A percentile compares a stretch with the other conserved stretches of the same genome.
phyloP scores from a whole-genome alignment of 345 rosid species.

The Syzygium aqueum region DNA sequence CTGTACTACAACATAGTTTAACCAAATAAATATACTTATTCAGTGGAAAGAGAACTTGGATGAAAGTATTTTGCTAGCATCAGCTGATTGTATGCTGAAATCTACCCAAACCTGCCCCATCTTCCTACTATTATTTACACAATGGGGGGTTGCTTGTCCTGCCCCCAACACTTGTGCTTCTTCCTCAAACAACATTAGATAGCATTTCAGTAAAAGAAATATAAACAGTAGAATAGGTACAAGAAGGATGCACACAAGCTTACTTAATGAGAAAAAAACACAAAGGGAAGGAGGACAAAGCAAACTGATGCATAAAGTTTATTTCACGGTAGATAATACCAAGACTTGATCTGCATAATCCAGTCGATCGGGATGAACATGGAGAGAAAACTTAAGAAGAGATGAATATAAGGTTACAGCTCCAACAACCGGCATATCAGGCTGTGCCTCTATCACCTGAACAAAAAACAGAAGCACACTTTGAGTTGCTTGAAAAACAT shows the following conservation, averaged over 20 bases:
- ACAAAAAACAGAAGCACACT: conserved; percentile 8
- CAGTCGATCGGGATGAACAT: conserved; percentile 98
- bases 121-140: neutral
- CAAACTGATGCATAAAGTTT: neutral
- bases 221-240: neutral
- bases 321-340: conserved; percentile 30
- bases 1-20: neutral
- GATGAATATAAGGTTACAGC: conserved; percentile 93
- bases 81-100: neutral
- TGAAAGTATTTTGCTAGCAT: neutral
- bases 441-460: conserved; percentile 97
- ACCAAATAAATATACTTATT: neutral
- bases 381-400: conserved; percentile 94
- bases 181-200: neutral
- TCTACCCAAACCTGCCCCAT: neutral
- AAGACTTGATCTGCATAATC: conserved; percentile 99
- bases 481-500: neutral
- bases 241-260: neutral
- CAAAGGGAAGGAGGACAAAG: neutral
- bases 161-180: neutral
- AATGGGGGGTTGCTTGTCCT: neutral
- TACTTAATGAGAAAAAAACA: neutral
- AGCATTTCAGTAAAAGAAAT: neutral
- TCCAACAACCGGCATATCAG: conserved; percentile 86
- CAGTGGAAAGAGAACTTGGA: neutral